A percentile compares a stretch with the other conserved stretches of the same genome.
These are phyloP conservation scores for Aspergillaceae sp. DNA, from an alignment of 2,329 filamentous ascomycete genomes.

Conservation along the genomic window DNA sequence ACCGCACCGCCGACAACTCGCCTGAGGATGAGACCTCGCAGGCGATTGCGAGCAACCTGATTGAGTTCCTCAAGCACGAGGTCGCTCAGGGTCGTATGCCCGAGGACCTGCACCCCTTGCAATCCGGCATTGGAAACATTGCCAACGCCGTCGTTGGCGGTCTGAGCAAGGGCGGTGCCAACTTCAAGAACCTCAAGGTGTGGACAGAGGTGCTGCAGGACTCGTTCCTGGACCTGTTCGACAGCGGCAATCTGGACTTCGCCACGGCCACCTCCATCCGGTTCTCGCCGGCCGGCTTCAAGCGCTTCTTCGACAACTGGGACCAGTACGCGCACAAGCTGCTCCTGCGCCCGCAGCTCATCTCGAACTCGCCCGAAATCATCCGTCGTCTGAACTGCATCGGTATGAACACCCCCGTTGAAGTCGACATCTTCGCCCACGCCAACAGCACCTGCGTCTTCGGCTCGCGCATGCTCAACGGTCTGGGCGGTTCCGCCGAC, in stretches of 20 bases:
- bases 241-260: conserved; percentile 78
- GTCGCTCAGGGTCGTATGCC: conserved; percentile 70
- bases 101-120: conserved; percentile 65
- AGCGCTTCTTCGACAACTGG: conserved; percentile 83
- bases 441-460: conserved; percentile 87
- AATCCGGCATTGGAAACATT: conserved; percentile 87
- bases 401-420: conserved; percentile 90
- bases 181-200: conserved; percentile 80
- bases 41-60: conserved; percentile 68
- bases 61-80: conserved; percentile 81
- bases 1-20: conserved; percentile 65
- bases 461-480: conserved; percentile 80
- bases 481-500: conserved; percentile 71
- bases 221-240: conserved; percentile 86
- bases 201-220: conserved; percentile 94
- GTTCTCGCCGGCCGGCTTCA: conserved; percentile 84
- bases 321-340: conserved; percentile 71
- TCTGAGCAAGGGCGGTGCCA: conserved; percentile 60
- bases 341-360: conserved; percentile 76
- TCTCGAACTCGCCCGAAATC: conserved; percentile 84
- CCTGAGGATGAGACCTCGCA: conserved; percentile 65
- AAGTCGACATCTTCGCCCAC: conserved; percentile 91
- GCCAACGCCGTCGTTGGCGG: conserved; percentile 86
- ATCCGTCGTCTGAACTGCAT: conserved; percentile 81
- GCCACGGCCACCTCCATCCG: conserved; percentile 83